These are phyloP conservation scores for Trichoderma sp. DNA, from an alignment of 2,329 filamentous ascomycete species.

Conservation along the genomic window DNA sequence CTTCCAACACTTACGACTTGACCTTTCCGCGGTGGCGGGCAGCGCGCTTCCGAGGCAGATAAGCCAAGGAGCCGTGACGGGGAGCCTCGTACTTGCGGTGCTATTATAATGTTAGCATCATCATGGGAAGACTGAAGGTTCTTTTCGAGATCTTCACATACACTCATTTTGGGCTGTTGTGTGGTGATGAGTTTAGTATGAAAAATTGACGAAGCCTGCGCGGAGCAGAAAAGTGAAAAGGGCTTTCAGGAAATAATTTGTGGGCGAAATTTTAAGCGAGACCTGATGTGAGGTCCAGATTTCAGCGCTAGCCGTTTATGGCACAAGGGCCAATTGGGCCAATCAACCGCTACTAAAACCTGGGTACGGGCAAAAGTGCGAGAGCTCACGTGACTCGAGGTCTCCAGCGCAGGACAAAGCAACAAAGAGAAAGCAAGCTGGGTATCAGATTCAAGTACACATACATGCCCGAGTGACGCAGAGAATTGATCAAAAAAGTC, in stretches of 20 bases:
- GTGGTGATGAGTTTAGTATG: conserved; percentile 39
- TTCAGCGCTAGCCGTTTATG: conserved; percentile 23
- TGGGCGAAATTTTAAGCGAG: conserved; percentile 43
- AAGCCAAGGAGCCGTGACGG: conserved; percentile 90
- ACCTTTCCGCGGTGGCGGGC: conserved; percentile 95
- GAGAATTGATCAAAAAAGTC: neutral
- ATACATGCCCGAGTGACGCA: neutral
- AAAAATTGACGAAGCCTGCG: conserved; percentile 36
- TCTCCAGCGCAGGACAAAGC: neutral
- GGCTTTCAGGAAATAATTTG: conserved; percentile 32
- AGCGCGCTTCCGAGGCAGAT: conserved; percentile 86
- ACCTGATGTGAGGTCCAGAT: conserved; percentile 26
- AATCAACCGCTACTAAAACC: neutral
- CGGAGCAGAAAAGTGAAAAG: conserved; percentile 31
- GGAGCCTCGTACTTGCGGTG: conserved; percentile 74
- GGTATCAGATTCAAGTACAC: neutral
- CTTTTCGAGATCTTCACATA: conserved; percentile 29
- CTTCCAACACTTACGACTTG: conserved; percentile 71
- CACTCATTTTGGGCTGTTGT: conserved; percentile 43
- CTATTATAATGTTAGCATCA: conserved; percentile 31
- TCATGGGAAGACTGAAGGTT: neutral
- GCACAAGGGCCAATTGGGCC: neutral
- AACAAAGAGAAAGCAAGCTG: neutral
- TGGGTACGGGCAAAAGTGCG: neutral
- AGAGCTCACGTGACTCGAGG: neutral